A percentile compares a stretch with the other conserved stretches of the same genome.
phyloP scores from a whole-genome alignment of 1,284 basidiomycete species.

The Ganoderma resinaceum region DNA sequence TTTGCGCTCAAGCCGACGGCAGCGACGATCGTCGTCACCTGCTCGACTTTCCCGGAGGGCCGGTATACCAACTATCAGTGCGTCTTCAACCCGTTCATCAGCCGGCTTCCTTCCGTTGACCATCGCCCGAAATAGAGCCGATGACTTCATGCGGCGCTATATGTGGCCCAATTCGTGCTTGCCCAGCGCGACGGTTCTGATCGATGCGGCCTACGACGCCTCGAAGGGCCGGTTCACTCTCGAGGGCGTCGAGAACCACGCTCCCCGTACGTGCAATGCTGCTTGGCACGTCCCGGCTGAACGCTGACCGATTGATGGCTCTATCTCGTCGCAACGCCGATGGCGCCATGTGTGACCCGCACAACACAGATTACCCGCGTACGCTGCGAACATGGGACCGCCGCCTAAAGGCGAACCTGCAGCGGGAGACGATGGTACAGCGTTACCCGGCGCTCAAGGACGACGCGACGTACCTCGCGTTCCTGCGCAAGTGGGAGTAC shows the following conservation, averaged over 20 bases:
- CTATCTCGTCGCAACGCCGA: neutral
- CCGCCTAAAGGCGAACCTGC: conserved; percentile 70
- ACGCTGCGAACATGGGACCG: conserved; percentile 90
- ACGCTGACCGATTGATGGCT: neutral
- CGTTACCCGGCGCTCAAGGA: conserved; percentile 66
- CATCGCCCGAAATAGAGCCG: conserved; percentile 53
- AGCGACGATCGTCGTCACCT: conserved; percentile 79
- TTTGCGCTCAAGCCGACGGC: conserved; percentile 76
- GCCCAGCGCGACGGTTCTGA: conserved; percentile 80
- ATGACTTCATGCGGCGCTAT: conserved; percentile 90
- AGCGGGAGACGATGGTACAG: conserved; percentile 59
- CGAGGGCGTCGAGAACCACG: conserved; percentile 88
- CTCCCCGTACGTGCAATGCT: conserved; percentile 65
- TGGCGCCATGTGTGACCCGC: neutral
- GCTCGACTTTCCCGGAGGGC: conserved; percentile 87
- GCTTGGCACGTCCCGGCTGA: neutral
- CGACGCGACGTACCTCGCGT: conserved; percentile 60
- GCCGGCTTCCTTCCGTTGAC: neutral
- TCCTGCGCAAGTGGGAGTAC: conserved; percentile 81
- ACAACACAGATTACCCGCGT: conserved; percentile 78
- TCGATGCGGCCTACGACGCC: conserved; percentile 68
- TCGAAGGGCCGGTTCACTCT: conserved; percentile 81
- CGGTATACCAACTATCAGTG: conserved; percentile 72
- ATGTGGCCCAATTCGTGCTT: conserved; percentile 94
- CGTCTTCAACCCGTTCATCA: conserved; percentile 14